A percentile compares a stretch with the other conserved stretches of the same genome.
phyloP scores from a whole-genome alignment of 176 grass and related monocot species.

The Poa pratensis region DNA sequence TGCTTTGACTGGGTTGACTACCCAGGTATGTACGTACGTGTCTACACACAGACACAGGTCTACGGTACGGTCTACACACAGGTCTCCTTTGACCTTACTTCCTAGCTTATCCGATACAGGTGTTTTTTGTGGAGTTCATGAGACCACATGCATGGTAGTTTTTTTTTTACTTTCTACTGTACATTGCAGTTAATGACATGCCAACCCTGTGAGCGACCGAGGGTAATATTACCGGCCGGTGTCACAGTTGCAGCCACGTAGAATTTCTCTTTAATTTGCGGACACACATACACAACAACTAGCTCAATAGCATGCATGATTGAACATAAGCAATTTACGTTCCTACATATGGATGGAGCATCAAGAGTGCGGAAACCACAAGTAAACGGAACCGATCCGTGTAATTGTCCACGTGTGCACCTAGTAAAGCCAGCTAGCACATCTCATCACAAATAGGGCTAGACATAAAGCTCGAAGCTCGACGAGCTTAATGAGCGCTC shows the following conservation, averaged over 20 bases:
- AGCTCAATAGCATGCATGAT: neutral
- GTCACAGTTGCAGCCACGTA: conserved; percentile 1
- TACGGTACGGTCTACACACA: too few species aligned
- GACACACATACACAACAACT: neutral
- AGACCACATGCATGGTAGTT: neutral
- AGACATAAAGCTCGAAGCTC: too few species aligned
- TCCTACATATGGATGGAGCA: neutral
- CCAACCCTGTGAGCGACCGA: neutral
- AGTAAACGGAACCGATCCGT: neutral
- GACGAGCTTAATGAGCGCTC: too few species aligned
- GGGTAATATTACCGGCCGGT: neutral
- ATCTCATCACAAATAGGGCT: too few species aligned
- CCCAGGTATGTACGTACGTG: too few species aligned
- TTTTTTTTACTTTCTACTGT: too few species aligned
- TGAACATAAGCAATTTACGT: neutral
- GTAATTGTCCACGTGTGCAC: neutral
- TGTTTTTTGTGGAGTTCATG: neutral
- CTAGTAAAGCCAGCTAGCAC: too few species aligned
- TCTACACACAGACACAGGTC: too few species aligned
- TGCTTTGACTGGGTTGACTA: neutral
- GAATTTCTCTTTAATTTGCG: neutral
- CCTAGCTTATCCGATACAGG: neutral
- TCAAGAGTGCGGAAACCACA: neutral
- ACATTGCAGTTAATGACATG: neutral
- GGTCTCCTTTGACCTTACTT: too few species aligned